A percentile compares a stretch with the other conserved stretches of the same genome.
These are phyloP conservation scores for Candida silvatica DNA, from an alignment of 805 yeast genomes.

Conservation along the genomic window DNA sequence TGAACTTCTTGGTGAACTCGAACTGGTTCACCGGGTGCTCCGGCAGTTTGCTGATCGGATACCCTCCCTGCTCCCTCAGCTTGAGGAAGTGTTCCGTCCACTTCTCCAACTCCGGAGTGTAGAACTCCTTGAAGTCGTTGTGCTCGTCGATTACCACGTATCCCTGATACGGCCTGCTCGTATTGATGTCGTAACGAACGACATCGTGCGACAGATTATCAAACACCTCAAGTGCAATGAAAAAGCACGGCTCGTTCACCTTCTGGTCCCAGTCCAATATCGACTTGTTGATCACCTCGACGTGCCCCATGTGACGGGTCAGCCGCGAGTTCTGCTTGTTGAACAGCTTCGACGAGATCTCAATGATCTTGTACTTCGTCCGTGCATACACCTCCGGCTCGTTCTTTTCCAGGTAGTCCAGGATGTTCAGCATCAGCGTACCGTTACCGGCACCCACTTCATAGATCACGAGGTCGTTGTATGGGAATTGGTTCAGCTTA, in stretches of 20 bases:
- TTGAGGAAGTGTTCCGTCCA: constrained; percentile 49
- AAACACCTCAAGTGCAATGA: constrained; percentile 74
- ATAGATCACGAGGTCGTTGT: constrained; percentile 64
- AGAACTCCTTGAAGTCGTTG: constrained; percentile 72
- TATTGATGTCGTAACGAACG: constrained; percentile 60
- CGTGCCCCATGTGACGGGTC: constrained; percentile 38
- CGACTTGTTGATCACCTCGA: constrained; percentile 63
- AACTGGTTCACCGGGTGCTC: constrained; percentile 58
- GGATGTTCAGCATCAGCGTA: constrained; percentile 67
- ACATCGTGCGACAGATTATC: constrained; percentile 82
- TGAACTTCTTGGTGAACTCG: constrained; percentile 28
- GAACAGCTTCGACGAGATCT: constrained; percentile 58
- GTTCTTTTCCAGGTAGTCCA: constrained; percentile 50
- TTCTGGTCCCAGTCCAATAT: constrained; percentile 63
- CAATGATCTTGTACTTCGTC: constrained; percentile 64
- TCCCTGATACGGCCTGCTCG: constrained; percentile 68
- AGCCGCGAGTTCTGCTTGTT: constrained; percentile 37
- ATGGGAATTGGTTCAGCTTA: constrained; percentile 59
- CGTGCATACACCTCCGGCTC: constrained; percentile 69
- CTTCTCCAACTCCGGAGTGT: constrained; percentile 49
- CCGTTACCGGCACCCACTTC: constrained; percentile 93
- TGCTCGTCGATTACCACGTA: constrained; percentile 63
- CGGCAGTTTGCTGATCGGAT: constrained; percentile 21
- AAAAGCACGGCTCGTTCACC: constrained; percentile 61
- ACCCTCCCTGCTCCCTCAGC: constrained; percentile 39